phyloP scores from a whole-genome alignment of 257 asterid genomes.

The Perilla frutescens region DNA sequence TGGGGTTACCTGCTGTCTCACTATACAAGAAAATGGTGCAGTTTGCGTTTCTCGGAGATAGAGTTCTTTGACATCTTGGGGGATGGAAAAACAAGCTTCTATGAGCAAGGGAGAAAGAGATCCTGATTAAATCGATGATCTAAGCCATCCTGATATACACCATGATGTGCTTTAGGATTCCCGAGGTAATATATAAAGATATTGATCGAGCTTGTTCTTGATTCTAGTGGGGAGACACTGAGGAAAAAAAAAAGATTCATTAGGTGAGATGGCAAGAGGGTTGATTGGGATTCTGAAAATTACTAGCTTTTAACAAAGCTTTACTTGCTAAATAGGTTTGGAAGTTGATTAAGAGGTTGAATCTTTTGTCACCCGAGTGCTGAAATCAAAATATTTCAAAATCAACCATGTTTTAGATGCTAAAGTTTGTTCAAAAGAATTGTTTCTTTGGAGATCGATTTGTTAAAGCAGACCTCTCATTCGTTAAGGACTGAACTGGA shows the following conservation, averaged over 20 bases:
- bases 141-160: not conserved
- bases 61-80: not conserved
- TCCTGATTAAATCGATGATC: not conserved
- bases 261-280: too few relatives aligned
- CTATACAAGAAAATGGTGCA: fast-evolving
- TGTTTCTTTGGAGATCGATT: too few relatives aligned
- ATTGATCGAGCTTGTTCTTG: not conserved
- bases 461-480: too few relatives aligned
- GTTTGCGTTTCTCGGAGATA: not conserved
- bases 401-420: too few relatives aligned
- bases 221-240: not conserved
- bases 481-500: too few relatives aligned
- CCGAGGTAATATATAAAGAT: not conserved
- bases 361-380: too few relatives aligned
- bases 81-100: not conserved
- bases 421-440: too few relatives aligned
- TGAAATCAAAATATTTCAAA: too few relatives aligned
- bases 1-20: not conserved
- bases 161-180: not conserved
- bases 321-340: too few relatives aligned
- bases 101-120: not conserved
- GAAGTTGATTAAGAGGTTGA: too few relatives aligned
- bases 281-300: too few relatives aligned
- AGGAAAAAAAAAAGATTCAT: not conserved
- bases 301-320: too few relatives aligned